Evolutionary conservation across 257 asterid species (phyloP).

Genomic region (Prunella vulgaris): DNA sequence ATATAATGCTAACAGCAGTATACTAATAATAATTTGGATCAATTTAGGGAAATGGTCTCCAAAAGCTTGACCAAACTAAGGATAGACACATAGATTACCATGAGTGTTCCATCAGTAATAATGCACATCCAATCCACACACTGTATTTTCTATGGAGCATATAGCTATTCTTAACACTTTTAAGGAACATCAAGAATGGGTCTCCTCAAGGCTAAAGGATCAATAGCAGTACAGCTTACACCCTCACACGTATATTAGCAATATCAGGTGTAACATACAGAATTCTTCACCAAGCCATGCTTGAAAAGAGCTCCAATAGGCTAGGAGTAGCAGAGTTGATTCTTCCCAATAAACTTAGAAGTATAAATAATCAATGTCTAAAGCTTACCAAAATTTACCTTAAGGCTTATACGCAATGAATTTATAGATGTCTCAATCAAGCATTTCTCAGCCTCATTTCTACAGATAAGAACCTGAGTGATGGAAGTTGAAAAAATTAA

Average conservation of each 20-base stretch:
- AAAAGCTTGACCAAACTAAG: not conserved
- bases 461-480: slow-evolving; percentile 77
- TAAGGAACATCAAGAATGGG: slow-evolving; percentile 4
- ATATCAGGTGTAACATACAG: not conserved
- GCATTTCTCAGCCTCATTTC: slow-evolving; percentile 96
- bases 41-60: not conserved
- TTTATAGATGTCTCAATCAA: slow-evolving; percentile 98
- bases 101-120: not conserved
- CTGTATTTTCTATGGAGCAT: not conserved
- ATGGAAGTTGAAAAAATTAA: slow-evolving; percentile 23
- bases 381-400: slow-evolving; percentile 48
- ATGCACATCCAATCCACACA: not conserved
- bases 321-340: not conserved
- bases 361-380: slow-evolving; percentile 9
- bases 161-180: not conserved
- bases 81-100: not conserved
- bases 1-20: not conserved
- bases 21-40: not conserved
- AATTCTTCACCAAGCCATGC: slow-evolving; percentile 5
- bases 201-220: not conserved
- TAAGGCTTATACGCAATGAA: slow-evolving; percentile 91
- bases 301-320: not conserved
- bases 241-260: not conserved
- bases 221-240: not conserved
- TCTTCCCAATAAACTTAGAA: slow-evolving; percentile 2